phyloP scores from a whole-genome alignment of 106 monocot species.

The Acanthochlamys bracteata region DNA sequence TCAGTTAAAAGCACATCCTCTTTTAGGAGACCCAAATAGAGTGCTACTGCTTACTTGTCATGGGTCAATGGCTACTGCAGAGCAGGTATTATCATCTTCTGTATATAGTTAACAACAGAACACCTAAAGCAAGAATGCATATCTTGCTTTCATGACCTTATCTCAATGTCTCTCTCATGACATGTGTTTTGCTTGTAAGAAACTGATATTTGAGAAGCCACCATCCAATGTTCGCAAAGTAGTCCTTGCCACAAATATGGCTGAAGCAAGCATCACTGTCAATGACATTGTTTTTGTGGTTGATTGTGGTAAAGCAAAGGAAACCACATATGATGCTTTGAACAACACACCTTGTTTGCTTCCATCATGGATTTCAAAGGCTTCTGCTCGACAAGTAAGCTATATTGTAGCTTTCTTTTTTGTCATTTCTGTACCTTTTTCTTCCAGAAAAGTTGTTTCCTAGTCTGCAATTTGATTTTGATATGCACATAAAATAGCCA shows the following conservation, averaged over 20 bases:
- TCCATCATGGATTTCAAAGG: slow-evolving; percentile 98
- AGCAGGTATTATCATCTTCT: slow-evolving; percentile 67
- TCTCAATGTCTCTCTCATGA: too few relatives aligned
- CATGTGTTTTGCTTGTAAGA: slow-evolving; percentile 37
- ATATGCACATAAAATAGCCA: too few relatives aligned
- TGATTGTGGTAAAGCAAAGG: slow-evolving; percentile 99
- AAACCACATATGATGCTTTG: slow-evolving; percentile 94
- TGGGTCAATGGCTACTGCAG: slow-evolving; percentile 99
- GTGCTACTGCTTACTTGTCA: slow-evolving; percentile 87
- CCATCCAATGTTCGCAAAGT: slow-evolving; percentile 88
- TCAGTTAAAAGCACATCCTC: slow-evolving; percentile 92
- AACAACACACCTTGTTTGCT: slow-evolving; percentile 99
- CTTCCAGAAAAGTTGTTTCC: slow-evolving; percentile 1
- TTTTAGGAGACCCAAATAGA: slow-evolving; percentile 95
- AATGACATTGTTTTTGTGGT: slow-evolving; percentile 99
- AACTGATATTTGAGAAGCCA: slow-evolving; percentile 92
- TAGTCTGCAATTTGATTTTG: too few relatives aligned
- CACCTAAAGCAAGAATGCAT: too few relatives aligned
- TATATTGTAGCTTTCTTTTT: too few relatives aligned
- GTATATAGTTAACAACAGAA: too few relatives aligned
- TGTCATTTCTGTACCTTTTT: too few relatives aligned
- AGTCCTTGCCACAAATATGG: slow-evolving; percentile 98
- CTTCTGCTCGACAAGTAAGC: slow-evolving; percentile 94
- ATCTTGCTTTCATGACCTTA: too few relatives aligned
- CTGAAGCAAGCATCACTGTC: slow-evolving; percentile 98